Conservation (phyloP, 768 basidiomycete species). For the Mrakia hoshinonis region DNA sequence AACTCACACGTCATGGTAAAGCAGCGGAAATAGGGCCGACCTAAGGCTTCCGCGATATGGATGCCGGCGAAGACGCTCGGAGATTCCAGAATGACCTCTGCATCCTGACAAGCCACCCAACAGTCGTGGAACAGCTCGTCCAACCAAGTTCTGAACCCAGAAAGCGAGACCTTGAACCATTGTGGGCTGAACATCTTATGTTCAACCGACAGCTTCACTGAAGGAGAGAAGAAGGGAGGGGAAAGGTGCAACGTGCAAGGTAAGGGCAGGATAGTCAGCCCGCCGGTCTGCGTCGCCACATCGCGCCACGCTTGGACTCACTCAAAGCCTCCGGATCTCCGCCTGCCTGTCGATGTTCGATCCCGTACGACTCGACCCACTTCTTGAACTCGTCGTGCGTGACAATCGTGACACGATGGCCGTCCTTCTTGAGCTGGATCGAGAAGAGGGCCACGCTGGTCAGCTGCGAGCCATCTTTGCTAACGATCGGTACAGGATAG, state of each 20-base stretch:
- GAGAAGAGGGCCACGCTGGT: conserved; percentile 4
- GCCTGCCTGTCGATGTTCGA: conserved; percentile 55
- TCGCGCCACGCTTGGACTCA: background rate
- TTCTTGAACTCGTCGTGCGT: conserved; percentile 49
- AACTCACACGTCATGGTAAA: conserved; percentile 53
- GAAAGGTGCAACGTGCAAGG: too few relatives aligned
- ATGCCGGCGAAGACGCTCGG: conserved; percentile 64
- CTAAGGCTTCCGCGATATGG: conserved; percentile 60
- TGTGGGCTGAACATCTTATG: conserved; percentile 59
- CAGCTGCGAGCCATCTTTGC: background rate
- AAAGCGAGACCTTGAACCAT: conserved; percentile 58
- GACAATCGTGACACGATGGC: conserved; percentile 48
- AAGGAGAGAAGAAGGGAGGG: background rate
- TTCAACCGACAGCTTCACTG: conserved; percentile 9
- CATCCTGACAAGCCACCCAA: conserved; percentile 57
- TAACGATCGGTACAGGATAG: background rate
- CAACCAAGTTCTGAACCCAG: conserved; percentile 57
- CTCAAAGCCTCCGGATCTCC: conserved; percentile 60
- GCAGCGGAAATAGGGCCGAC: conserved; percentile 58
- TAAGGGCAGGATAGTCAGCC: conserved; percentile 32
- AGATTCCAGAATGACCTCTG: conserved; percentile 56
- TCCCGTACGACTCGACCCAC: conserved; percentile 55
- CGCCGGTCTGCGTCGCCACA: background rate
- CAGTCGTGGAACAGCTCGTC: conserved; percentile 55
- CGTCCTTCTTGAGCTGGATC: conserved; percentile 43